Evolutionary conservation across 305 asterid genomes (phyloP).

Genomic region (Solanum hybrid): DNA sequence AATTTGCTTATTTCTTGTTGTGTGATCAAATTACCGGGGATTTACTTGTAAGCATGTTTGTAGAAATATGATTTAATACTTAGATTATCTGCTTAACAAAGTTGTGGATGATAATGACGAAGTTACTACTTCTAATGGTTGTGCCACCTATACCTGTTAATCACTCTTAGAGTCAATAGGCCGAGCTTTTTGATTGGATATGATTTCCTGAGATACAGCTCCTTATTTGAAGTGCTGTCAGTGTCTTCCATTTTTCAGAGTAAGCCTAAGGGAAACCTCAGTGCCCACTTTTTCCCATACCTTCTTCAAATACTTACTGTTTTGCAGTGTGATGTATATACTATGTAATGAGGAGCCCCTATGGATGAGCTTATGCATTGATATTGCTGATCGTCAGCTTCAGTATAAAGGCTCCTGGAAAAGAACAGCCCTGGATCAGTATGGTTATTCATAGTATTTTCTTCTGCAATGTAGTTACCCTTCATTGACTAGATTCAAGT

Average conservation of each 20-base stretch:
- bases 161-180: background rate
- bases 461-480: background rate
- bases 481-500: constrained; percentile 7
- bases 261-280: background rate
- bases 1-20: background rate
- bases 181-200: background rate
- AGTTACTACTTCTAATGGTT: background rate
- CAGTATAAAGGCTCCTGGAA: constrained; percentile 92
- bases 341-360: constrained; percentile 94
- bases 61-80: background rate
- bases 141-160: background rate
- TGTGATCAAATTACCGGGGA: background rate
- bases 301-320: constrained; percentile 15
- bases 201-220: background rate
- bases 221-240: background rate
- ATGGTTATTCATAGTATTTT: constrained; percentile 13
- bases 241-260: background rate
- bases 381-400: constrained; percentile 51
- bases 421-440: constrained; percentile 89
- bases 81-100: background rate
- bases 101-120: background rate
- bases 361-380: constrained; percentile 78
- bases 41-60: background rate
- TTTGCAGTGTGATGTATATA: constrained; percentile 79
- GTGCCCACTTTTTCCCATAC: constrained; percentile 1